Percentiles rank a stretch among this genome's conserved stretches.
Conservation (phyloP, 768 basidiomycete genomes). For the Kwoniella bestiolae region DNA sequence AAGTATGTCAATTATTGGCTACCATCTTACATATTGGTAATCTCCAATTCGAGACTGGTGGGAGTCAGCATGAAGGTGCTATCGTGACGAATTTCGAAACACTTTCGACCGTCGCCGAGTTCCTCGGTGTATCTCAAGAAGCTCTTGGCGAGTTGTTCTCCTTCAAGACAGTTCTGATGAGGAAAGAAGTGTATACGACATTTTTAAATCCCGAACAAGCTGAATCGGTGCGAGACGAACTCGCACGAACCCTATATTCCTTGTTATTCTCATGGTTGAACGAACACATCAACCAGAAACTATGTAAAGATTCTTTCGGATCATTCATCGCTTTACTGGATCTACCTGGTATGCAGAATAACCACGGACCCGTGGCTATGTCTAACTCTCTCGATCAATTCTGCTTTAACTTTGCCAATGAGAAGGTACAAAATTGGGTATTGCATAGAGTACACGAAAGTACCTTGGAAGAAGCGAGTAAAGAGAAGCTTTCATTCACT, state of each 20-base stretch:
- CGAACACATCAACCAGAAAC: constrained; percentile 91
- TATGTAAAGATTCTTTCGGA: constrained; percentile 84
- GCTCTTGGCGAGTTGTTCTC: constrained; percentile 77
- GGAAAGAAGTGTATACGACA: constrained; percentile 95
- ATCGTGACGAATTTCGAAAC: constrained; percentile 84
- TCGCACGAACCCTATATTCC: constrained; percentile 90
- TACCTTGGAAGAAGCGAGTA: constrained; percentile 78
- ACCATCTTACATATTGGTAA: constrained; percentile 94
- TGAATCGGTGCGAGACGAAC: constrained; percentile 88
- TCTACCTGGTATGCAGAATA: constrained; percentile 89
- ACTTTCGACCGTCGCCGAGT: constrained; percentile 83
- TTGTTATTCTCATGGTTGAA: constrained; percentile 95
- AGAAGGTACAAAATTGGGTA: constrained; percentile 81
- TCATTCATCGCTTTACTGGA: constrained; percentile 94
- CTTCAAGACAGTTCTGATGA: constrained; percentile 88
- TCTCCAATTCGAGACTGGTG: constrained; percentile 85
- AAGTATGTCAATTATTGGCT: constrained; percentile 91
- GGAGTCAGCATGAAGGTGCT: constrained; percentile 83
- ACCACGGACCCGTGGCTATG: constrained; percentile 57
- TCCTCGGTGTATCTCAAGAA: constrained; percentile 73
- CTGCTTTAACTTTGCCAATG: constrained; percentile 94
- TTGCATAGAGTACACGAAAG: constrained; percentile 79
- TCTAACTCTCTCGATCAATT: constrained; percentile 95
- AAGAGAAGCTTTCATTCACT: constrained; percentile 70
- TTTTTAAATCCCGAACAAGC: constrained; percentile 95